Conservation (phyloP, 176 grass and related monocot species). For the Triticum turgidum region DNA sequence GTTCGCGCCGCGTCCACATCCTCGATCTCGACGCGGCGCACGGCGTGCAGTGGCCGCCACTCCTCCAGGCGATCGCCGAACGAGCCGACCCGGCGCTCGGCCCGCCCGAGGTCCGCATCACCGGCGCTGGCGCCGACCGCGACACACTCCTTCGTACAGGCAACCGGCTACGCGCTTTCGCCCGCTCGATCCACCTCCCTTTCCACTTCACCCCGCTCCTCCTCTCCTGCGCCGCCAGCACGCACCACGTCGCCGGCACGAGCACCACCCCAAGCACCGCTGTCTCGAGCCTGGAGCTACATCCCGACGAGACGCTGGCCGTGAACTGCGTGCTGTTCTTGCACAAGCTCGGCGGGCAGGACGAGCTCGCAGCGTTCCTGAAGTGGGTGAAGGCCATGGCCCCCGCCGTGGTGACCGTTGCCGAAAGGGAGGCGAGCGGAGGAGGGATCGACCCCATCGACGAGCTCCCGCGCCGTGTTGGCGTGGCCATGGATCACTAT, state of each 20-base stretch:
- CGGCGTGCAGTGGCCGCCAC: slow-evolving; percentile 91
- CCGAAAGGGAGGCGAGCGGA: slow-evolving; percentile 62
- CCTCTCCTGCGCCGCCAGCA: slow-evolving; percentile 36
- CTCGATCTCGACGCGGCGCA: slow-evolving; percentile 86
- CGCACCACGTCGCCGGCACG: slow-evolving; percentile 12
- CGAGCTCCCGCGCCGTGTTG: slow-evolving; percentile 32
- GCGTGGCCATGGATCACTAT: slow-evolving; percentile 73
- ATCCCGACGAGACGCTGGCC: slow-evolving; percentile 63
- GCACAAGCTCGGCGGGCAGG: slow-evolving; percentile 59
- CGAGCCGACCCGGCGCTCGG: slow-evolving; percentile 40
- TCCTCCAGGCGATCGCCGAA: slow-evolving; percentile 85
- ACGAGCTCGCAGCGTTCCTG: slow-evolving; percentile 55
- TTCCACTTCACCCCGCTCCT: slow-evolving; percentile 92
- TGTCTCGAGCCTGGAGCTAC: slow-evolving; percentile 27
- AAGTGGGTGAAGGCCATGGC: slow-evolving; percentile 60
- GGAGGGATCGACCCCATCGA: slow-evolving; percentile 36
- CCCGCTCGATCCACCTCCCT: slow-evolving; percentile 68
- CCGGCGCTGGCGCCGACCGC: slow-evolving; percentile 69
- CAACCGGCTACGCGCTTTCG: slow-evolving; percentile 73
- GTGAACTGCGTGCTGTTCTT: slow-evolving; percentile 85
- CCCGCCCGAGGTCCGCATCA: slow-evolving; percentile 80
- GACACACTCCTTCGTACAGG: slow-evolving; percentile 79
- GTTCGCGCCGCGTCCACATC: slow-evolving; percentile 75
- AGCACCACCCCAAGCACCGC: background rate
- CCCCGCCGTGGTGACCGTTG: slow-evolving; percentile 73